Base-by-base conservation (phyloP, 225 moss, liverwort and hornwort genomes). In the Ulota crispa region DNA sequence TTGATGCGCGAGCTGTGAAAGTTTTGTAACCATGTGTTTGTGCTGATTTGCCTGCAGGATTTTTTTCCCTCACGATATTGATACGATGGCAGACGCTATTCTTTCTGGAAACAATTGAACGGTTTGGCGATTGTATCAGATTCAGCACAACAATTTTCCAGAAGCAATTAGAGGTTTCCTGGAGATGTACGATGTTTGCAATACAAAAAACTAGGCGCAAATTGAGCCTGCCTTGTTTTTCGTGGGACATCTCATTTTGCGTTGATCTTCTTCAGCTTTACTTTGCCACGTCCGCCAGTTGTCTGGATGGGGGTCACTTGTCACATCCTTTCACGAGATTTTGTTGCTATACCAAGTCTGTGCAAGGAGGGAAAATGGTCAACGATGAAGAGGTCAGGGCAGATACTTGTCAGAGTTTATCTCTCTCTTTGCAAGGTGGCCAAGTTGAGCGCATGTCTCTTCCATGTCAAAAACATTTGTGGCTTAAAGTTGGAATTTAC, bases 11-110 rank as follows among this genome's bases (percentile, higher is more conserved):
- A 61, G 68, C 14, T 11, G 36, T 63, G 64, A 4, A 52, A 47
- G 65, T 43, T 18, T 74, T 80, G 28, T 85, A 66, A 84, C 68
- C 11, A 61, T 34, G 24, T 63, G 7, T 57, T 72, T 72, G 10
- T 66, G 71, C 69, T 28, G 64, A 1, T 53, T 76, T 68, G 47
- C 30, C 13, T 83, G 82, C 87, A 97, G 98, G 88, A 80, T 98
- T 24, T 98, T 94, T 77, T 98, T 95, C 69, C 98, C 95, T 43
- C 94, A 98, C 62, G 95, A 98, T 83, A 89, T 98, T 27, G 95
- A 98, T 76, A 89, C 95, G 12, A 76, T 93, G 84, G 98, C 95
- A 12, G 90, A 91, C 77, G 90, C 88, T 65, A 78, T 87, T 57
- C 87, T 89, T 9, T 89, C 87, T 81, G 83, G 85, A 77, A 78